Conservation (phyloP, 129 eudicot species). For the Tagetes patula region DNA sequence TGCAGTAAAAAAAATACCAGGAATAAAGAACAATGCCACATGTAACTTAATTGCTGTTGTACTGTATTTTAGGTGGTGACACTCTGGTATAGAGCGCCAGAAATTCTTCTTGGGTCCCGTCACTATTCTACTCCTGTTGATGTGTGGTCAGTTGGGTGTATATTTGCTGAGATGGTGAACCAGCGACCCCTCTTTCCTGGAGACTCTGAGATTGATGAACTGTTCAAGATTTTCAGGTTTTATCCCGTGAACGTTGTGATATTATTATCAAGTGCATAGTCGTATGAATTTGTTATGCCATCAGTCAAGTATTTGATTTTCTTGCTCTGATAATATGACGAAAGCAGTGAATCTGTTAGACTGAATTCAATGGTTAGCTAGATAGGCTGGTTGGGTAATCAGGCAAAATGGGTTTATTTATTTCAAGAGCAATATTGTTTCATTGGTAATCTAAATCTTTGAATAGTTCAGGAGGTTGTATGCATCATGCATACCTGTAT, state of each 20-base stretch:
- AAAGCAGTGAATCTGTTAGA: background rate
- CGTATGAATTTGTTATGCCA: background rate
- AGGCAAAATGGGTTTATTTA: background rate
- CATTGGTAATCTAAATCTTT: background rate
- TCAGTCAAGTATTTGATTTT: background rate
- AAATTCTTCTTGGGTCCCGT: constrained; percentile 91
- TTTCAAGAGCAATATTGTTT: background rate
- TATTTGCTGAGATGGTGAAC: constrained; percentile 98
- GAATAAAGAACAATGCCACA: background rate
- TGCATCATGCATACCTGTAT: background rate
- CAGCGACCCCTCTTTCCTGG: constrained; percentile 91
- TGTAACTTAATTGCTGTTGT: constrained; percentile 2
- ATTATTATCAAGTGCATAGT: background rate
- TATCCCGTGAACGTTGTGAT: constrained; percentile 6
- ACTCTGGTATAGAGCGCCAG: constrained; percentile 97
- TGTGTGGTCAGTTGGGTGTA: constrained; percentile 98
- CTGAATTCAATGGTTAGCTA: background rate
- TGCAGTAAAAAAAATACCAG: background rate
- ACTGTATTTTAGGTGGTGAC: constrained; percentile 74
- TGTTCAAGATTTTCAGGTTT: constrained; percentile 87
- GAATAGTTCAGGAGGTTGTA: background rate
- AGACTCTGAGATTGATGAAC: constrained; percentile 90
- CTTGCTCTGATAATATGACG: background rate
- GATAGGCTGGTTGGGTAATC: background rate
- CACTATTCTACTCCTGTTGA: constrained; percentile 97